A percentile compares a stretch with the other conserved stretches of the same genome.
phyloP scores from a whole-genome alignment of 371 early-diverging fungal genomes.

The Lichtheimia ornata region DNA sequence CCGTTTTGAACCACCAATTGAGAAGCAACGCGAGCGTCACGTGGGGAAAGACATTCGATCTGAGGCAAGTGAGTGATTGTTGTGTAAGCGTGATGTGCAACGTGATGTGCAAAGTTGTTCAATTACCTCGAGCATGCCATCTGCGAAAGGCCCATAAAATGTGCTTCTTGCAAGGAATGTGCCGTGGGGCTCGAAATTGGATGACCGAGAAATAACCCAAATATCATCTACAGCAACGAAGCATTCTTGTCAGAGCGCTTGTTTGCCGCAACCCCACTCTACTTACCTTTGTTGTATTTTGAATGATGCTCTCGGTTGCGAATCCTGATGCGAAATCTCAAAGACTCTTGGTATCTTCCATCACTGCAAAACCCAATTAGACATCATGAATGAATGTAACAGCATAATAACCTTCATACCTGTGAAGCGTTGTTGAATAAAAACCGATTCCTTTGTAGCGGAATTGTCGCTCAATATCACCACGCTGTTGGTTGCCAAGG shows the following conservation, averaged over 20 bases:
- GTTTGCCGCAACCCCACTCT: not conserved
- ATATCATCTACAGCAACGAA: conserved; percentile 55
- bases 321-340: conserved; percentile 28
- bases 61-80: conserved; percentile 4
- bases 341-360: conserved; percentile 1
- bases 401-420: conserved; percentile 9
- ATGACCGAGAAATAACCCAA: conserved; percentile 61
- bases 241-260: not conserved
- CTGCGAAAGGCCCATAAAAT: conserved; percentile 62
- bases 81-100: not conserved
- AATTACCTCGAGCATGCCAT: conserved; percentile 50
- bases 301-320: conserved; percentile 51
- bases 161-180: conserved; percentile 59
- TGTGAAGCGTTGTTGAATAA: conserved; percentile 27
- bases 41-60: conserved; percentile 50
- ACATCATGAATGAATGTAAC: not conserved
- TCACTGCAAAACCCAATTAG: not conserved
- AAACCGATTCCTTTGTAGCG: conserved; percentile 43
- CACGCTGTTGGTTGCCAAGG: conserved; percentile 19
- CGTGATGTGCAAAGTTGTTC: too few species aligned
- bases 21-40: conserved; percentile 40
- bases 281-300: conserved; percentile 47
- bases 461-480: conserved; percentile 30
- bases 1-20: conserved; percentile 18
- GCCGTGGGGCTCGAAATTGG: conserved; percentile 46